phyloP scores from a whole-genome alignment of 805 yeast genomes.

The Phaffomyces opuntiae region DNA sequence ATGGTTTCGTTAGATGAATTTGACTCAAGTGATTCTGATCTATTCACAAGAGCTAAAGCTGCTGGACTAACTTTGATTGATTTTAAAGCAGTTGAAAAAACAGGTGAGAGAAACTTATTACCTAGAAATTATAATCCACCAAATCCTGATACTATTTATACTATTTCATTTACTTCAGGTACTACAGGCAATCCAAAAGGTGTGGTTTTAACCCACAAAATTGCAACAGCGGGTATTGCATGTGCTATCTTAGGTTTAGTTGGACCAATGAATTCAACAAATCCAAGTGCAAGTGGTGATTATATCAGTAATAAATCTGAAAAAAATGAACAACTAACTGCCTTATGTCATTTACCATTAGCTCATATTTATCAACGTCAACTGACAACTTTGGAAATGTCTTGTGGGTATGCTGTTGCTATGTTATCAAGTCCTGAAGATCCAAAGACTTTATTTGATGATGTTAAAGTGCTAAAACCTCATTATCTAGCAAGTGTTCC shows the following conservation, averaged over 20 bases:
- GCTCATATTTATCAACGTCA: slow-evolving; percentile 52
- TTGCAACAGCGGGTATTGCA: slow-evolving; percentile 42
- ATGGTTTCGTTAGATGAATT: slow-evolving; percentile 51
- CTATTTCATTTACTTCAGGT: slow-evolving; percentile 69
- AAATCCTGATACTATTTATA: slow-evolving; percentile 42
- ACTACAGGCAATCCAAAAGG: slow-evolving; percentile 76
- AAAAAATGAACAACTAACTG: slow-evolving; percentile 24
- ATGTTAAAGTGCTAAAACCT: slow-evolving; percentile 46
- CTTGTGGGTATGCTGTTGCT: slow-evolving; percentile 33
- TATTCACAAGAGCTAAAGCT: slow-evolving; percentile 26
- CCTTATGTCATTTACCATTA: slow-evolving; percentile 42
- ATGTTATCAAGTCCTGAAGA: slow-evolving; percentile 39
- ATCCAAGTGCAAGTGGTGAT: slow-evolving; percentile 9
- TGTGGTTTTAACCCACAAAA: slow-evolving; percentile 47
- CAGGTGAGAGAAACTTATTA: slow-evolving; percentile 38
- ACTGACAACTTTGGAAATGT: slow-evolving; percentile 31
- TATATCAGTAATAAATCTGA: slow-evolving; percentile 16
- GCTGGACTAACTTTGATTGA: slow-evolving; percentile 31
- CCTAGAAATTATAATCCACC: slow-evolving; percentile 37
- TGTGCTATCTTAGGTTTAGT: slow-evolving; percentile 26
- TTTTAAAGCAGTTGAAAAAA: slow-evolving; percentile 34
- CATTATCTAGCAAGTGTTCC: slow-evolving; percentile 50
- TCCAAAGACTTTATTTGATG: slow-evolving; percentile 49
- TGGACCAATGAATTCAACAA: slow-evolving; percentile 14
- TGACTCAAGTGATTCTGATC: slow-evolving; percentile 26